These are phyloP conservation scores for Silene uniflora DNA, from an alignment of 148 eudicot genomes.

Conservation along the genomic window DNA sequence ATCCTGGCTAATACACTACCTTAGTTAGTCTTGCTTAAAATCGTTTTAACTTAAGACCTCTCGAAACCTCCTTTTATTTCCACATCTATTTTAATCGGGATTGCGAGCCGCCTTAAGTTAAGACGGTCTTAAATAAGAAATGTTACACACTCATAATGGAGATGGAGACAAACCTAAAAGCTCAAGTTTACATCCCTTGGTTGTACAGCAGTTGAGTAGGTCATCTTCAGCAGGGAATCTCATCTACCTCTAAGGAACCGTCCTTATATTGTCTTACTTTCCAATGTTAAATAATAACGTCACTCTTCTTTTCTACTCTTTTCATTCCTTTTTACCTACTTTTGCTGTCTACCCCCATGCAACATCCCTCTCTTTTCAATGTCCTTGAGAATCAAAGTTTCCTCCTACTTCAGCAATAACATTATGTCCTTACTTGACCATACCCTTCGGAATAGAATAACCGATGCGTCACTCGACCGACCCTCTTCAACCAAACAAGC, in stretches of 20 bases:
- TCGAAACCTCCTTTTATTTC: too few relatives aligned
- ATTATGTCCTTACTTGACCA: conserved; percentile 26
- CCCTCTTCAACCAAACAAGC: neutral
- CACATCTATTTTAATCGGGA: too few relatives aligned
- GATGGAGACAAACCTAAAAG: conserved; percentile 18
- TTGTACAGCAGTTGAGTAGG: conserved; percentile 19
- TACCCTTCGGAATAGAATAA: conserved; percentile 14
- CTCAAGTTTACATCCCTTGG: neutral
- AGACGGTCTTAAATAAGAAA: too few relatives aligned
- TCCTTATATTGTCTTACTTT: conserved; percentile 39
- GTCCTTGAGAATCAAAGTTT: conserved; percentile 25
- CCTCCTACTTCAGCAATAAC: conserved; percentile 25
- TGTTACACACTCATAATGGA: neutral
- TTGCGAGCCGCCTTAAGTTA: too few relatives aligned
- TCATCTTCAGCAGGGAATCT: conserved; percentile 72
- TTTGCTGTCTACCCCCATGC: conserved; percentile 33
- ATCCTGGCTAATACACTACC: too few relatives aligned
- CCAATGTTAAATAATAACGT: conserved; percentile 51
- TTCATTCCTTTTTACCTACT: conserved; percentile 26
- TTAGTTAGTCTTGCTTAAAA: too few relatives aligned
- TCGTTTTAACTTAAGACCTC: too few relatives aligned
- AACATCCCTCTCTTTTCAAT: conserved; percentile 20
- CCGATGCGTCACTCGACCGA: conserved; percentile 5
- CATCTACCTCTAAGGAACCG: conserved; percentile 29
- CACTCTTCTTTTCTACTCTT: conserved; percentile 37